Conservation (phyloP, 2,329 filamentous ascomycete genomes). For the Colletotrichum lentis region DNA sequence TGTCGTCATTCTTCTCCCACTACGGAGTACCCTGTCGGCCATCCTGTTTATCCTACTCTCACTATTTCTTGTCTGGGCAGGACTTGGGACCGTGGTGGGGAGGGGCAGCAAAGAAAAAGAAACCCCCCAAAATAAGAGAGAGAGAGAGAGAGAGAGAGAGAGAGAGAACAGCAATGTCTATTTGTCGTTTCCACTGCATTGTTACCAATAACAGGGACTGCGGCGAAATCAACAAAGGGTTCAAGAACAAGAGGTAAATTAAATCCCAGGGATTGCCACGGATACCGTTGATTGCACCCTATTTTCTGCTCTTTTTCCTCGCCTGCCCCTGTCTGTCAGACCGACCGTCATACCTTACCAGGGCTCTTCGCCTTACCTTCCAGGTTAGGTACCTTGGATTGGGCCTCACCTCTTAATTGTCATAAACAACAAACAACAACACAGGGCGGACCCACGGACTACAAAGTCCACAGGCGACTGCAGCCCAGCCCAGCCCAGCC, state of each 20-base stretch:
- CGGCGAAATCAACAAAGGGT: slow-evolving; percentile 29
- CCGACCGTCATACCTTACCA: slow-evolving; percentile 9
- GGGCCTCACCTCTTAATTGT: slow-evolving; percentile 16
- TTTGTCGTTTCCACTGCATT: slow-evolving; percentile 23
- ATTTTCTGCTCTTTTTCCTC: neutral
- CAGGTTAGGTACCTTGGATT: slow-evolving; percentile 3
- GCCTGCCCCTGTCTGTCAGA: neutral
- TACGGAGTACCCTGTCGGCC: neutral
- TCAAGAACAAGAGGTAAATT: slow-evolving; percentile 15
- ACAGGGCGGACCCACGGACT: slow-evolving; percentile 27
- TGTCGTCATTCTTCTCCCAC: slow-evolving; percentile 36
- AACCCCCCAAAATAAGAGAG: no score
- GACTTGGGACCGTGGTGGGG: slow-evolving; percentile 20
- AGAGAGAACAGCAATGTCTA: neutral
- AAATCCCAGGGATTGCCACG: neutral
- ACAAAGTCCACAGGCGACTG: neutral
- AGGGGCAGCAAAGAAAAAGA: neutral
- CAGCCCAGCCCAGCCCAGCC: slow-evolving; percentile 4
- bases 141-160: neutral
- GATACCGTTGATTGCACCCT: neutral
- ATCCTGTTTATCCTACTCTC: slow-evolving; percentile 20
- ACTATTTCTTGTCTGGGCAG: neutral
- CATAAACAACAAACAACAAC: slow-evolving; percentile 29
- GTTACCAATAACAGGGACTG: neutral
- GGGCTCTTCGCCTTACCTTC: slow-evolving; percentile 15